phyloP scores from a whole-genome alignment of 169 alveolate genomes.

The Theileria sp. region DNA sequence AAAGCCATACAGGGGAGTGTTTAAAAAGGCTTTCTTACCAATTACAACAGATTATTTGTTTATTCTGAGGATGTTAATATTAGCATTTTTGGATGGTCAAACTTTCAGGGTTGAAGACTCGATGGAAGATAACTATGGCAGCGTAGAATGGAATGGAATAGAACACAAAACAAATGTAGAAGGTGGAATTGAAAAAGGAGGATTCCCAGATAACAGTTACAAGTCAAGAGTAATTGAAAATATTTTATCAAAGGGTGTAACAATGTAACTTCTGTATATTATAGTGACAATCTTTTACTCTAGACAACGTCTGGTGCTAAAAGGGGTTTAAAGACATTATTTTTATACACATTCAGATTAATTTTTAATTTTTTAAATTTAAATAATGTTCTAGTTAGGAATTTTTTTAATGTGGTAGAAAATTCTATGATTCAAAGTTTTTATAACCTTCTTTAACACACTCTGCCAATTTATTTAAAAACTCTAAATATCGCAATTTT shows the following conservation, averaged over 20 bases:
- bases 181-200: constrained; percentile 30
- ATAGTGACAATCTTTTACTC: neutral
- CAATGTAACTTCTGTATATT: neutral
- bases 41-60: constrained; percentile 28
- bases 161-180: constrained; percentile 29
- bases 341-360: neutral
- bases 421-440: neutral
- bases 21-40: constrained; percentile 32
- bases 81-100: constrained; percentile 49
- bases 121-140: neutral
- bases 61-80: constrained; percentile 32
- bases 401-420: neutral
- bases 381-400: neutral
- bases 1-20: constrained; percentile 25
- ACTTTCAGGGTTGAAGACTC: constrained; percentile 31
- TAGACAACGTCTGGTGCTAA: neutral
- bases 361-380: neutral
- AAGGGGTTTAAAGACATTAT: neutral
- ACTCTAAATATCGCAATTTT: neutral
- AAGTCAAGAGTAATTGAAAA: constrained; percentile 24
- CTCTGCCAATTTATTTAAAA: neutral
- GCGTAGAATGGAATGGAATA: constrained; percentile 29
- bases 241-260: constrained; percentile 25
- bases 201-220: constrained; percentile 42
- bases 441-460: neutral